Percentiles rank a stretch among this genome's conserved stretches.
Conservation (phyloP, 257 asterid genomes). For the Solanum chiquidenum region DNA sequence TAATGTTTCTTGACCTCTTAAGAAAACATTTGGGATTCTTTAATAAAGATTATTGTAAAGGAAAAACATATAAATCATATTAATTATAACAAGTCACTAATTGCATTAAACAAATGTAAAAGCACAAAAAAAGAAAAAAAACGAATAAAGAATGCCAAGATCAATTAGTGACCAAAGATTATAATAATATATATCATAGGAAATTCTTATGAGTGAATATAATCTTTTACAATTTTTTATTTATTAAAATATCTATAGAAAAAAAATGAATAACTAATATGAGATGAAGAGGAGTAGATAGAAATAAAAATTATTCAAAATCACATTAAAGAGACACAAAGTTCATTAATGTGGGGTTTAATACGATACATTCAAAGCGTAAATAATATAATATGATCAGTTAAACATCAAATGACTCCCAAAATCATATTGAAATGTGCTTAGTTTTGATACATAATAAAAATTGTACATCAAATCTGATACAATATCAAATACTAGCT, state of each 20-base stretch:
- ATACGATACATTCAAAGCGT: too few species aligned
- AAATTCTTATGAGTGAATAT: not conserved
- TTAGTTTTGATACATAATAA: not conserved
- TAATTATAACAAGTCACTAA: not conserved
- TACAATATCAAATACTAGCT: rapidly evolving
- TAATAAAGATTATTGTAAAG: not conserved
- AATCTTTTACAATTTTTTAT: not conserved
- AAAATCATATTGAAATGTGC: not conserved
- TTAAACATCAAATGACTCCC: too few species aligned
- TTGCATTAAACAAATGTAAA: not conserved
- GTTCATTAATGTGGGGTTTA: too few species aligned
- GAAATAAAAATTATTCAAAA: too few species aligned
- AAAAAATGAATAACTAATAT: not conserved
- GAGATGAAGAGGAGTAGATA: not conserved
- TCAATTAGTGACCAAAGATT: not conserved
- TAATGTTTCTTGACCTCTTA: not conserved
- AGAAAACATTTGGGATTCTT: not conserved
- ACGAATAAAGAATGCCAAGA: not conserved
- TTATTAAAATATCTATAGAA: too few species aligned
- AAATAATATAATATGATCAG: too few species aligned
- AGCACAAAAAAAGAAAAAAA: not conserved
- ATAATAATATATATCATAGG: not conserved
- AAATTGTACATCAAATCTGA: not conserved
- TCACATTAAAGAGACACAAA: too few species aligned
- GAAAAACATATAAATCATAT: not conserved